phyloP scores from a whole-genome alignment of 345 rosid species.

The Hibiscus syriacus region DNA sequence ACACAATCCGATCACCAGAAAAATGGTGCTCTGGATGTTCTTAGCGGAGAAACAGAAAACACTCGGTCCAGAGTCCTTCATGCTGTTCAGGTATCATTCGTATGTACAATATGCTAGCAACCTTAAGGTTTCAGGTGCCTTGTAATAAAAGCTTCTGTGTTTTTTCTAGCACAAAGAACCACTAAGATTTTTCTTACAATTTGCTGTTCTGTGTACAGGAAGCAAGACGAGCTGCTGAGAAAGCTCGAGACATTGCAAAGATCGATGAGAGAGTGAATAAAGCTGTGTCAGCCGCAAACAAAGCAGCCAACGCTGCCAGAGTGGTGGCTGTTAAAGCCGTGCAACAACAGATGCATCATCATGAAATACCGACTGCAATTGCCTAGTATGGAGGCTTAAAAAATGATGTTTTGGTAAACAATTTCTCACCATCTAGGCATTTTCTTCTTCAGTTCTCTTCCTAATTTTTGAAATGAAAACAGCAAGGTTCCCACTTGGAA shows the following conservation, averaged over 20 bases:
- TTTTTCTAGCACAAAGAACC: background rate
- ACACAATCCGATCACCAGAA: constrained; percentile 73
- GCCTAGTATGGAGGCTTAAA: constrained; percentile 5
- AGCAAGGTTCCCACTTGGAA: constrained; percentile 28
- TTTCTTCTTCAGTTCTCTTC: background rate
- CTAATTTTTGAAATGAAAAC: background rate
- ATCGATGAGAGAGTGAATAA: constrained; percentile 61
- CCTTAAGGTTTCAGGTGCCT: background rate
- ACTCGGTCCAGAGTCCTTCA: constrained; percentile 31
- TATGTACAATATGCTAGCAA: background rate
- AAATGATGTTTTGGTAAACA: background rate
- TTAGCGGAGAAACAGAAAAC: constrained; percentile 18
- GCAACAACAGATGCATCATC: constrained; percentile 45
- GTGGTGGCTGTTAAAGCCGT: constrained; percentile 76
- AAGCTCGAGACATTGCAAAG: constrained; percentile 27
- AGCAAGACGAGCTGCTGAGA: constrained; percentile 58
- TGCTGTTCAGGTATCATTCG: constrained; percentile 32
- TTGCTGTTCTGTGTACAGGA: constrained; percentile 32
- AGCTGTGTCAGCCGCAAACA: constrained; percentile 58
- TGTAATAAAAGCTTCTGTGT: background rate
- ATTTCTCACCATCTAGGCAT: background rate
- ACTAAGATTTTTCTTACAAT: background rate
- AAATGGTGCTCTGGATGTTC: constrained; percentile 37
- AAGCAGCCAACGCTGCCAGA: constrained; percentile 83
- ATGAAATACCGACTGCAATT: constrained; percentile 14